Evolutionary conservation across 2,329 filamentous ascomycete genomes (phyloP).

Genomic region (Diaporthe citrichinensis): DNA sequence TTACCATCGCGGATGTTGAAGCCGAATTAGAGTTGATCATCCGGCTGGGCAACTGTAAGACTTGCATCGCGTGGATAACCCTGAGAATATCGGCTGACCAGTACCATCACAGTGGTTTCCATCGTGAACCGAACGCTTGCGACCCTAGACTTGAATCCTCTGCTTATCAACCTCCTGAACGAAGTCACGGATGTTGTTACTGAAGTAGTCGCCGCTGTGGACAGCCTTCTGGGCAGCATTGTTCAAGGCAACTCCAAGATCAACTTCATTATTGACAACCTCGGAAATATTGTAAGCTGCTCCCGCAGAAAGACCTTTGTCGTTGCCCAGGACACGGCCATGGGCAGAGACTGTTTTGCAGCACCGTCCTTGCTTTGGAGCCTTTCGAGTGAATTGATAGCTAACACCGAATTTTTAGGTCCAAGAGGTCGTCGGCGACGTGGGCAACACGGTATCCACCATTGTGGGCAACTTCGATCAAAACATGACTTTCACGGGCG

Average conservation of each 20-base stretch:
- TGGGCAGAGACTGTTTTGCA: neutral
- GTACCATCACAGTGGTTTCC: slow-evolving; percentile 59
- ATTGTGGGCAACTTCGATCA: slow-evolving; percentile 71
- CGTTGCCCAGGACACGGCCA: too few species aligned
- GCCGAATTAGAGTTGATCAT: slow-evolving; percentile 72
- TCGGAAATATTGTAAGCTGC: slow-evolving; percentile 67
- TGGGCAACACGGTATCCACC: slow-evolving; percentile 58
- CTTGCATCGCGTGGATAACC: too few species aligned
- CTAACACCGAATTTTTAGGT: slow-evolving; percentile 47
- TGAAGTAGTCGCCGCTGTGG: slow-evolving; percentile 68
- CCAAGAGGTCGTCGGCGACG: slow-evolving; percentile 66
- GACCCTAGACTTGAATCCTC: slow-evolving; percentile 71
- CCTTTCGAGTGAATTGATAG: neutral
- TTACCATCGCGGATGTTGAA: slow-evolving; percentile 73
- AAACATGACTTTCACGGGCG: slow-evolving; percentile 69
- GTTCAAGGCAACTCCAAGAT: slow-evolving; percentile 68
- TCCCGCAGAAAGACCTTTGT: neutral
- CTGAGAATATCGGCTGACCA: neutral
- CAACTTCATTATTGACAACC: slow-evolving; percentile 71
- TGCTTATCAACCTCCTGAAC: slow-evolving; percentile 70
- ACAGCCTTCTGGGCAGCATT: slow-evolving; percentile 71
- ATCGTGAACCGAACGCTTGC: slow-evolving; percentile 74
- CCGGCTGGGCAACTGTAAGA: slow-evolving; percentile 63
- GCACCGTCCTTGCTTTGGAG: neutral
- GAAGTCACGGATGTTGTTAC: slow-evolving; percentile 66